Evolutionary conservation across 2,329 filamentous ascomycete species (phyloP).

Genomic region (Elsinoe perseae): DNA sequence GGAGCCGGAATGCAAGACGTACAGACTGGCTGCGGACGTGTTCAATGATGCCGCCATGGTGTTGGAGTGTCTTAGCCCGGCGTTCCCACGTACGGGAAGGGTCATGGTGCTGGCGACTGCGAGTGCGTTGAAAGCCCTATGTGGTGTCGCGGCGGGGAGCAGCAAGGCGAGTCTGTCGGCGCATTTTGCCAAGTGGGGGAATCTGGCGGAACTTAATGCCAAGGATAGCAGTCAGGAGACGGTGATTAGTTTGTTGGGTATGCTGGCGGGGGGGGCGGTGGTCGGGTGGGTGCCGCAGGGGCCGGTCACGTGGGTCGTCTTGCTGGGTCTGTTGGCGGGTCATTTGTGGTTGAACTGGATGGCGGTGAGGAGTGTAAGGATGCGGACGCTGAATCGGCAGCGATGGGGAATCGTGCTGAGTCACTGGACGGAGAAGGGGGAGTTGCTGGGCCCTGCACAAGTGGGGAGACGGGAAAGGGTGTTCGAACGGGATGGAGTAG

Average conservation of each 20-base stretch:
- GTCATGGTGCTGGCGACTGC: constrained; percentile 53
- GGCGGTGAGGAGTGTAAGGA: constrained; percentile 74
- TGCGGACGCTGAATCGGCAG: constrained; percentile 79
- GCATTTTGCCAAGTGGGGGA: constrained; percentile 82
- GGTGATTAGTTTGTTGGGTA: constrained; percentile 77
- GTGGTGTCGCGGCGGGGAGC: constrained; percentile 82
- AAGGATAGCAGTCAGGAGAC: constrained; percentile 96
- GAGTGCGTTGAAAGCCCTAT: constrained; percentile 60
- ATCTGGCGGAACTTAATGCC: constrained; percentile 87
- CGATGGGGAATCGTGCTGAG: constrained; percentile 71
- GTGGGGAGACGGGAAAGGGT: constrained; percentile 54
- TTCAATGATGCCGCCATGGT: constrained; percentile 84
- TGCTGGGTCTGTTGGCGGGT: constrained; percentile 62
- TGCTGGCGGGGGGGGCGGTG: constrained; percentile 75
- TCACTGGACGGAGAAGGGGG: constrained; percentile 25
- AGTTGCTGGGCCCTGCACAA: constrained; percentile 50
- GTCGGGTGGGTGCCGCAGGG: constrained; percentile 67
- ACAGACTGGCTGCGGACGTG: constrained; percentile 76
- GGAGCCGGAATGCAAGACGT: constrained; percentile 85
- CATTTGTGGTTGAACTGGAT: constrained; percentile 82
- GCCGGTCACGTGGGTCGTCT: constrained; percentile 62
- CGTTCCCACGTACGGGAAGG: constrained; percentile 53
- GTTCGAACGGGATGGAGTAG: constrained; percentile 56
- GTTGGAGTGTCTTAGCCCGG: constrained; percentile 74
- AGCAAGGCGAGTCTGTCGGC: constrained; percentile 85